Evolutionary conservation across 345 rosid genomes (phyloP), one percentile per base, ranked within the genome.

Genomic region (Eutrema yunnanense): DNA sequence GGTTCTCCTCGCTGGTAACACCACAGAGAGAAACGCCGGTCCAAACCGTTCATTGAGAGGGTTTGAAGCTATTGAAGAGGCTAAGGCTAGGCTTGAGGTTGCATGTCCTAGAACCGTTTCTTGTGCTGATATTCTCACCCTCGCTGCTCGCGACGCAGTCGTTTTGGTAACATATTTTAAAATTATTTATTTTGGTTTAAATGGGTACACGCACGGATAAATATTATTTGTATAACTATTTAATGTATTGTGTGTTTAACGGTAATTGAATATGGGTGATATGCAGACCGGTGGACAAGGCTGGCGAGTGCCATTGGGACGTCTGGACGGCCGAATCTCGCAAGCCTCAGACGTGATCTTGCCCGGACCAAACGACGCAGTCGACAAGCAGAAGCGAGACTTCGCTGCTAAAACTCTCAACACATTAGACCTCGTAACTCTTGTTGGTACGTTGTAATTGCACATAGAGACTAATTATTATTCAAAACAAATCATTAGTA

Each of bases 51-150:
- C 74, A 12, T 26, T 73, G 55, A 67, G 78, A 74, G 84, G 84
- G 41, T 81, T 73, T 27, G 81, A 78, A 29, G 84, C 40, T 43
- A 80, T 80, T 52, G 83, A 77, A 7, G 81, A 80, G 13, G 83
- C 81, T 37, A 80, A 77, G 62, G 6, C 72, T 42, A 52, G 53
- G 56, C 81, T 80, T 37, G 87, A 84, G 69, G 36, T 6, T 33
- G 73, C 9, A 6, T 84, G 87, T 43, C 87, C 82, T 52, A 32
- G 69, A 12, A 66, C 67, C 10, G 87, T 84, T 60, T 84, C 87
- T 33, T 84, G 87, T 41, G 84, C 85, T 37, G 87, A 84, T 62
- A 82, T 84, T 56, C 85, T 84, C 57, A 69, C 85, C 3, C 81
- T 84, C 51, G 84, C 85, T 14, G 77, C 85, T 29, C 82, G 82